These are phyloP conservation scores for Apiotrichum sp. DNA, from an alignment of 1,284 basidiomycete species.

Conservation along the genomic window DNA sequence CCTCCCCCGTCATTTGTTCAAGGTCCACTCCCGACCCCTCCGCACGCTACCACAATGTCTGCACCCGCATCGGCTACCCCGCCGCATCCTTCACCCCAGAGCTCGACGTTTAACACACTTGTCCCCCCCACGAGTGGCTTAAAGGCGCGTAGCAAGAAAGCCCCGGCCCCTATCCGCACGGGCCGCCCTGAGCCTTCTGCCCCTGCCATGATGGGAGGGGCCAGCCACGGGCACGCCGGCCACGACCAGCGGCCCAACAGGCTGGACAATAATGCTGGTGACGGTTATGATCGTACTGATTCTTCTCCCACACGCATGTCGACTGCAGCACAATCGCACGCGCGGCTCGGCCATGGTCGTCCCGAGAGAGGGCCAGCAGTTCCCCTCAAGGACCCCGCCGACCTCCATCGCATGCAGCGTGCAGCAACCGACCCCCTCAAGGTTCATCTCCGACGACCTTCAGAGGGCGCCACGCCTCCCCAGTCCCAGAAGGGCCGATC, in stretches of 20 bases:
- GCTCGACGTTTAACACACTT: neutral
- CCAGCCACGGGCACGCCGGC: neutral
- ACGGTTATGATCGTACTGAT: neutral
- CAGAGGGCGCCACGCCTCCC: neutral
- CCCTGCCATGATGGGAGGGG: too few species aligned
- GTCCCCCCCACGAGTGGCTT: neutral
- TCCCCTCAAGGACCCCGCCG: constrained; percentile 20
- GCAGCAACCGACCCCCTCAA: constrained; percentile 2
- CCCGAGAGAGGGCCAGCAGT: constrained; percentile 14
- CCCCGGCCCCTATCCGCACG: constrained; percentile 13
- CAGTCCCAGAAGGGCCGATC: neutral
- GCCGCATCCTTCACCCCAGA: neutral
- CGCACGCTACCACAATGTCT: too few species aligned
- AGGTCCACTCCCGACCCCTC: constrained; percentile 5
- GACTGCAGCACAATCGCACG: neutral
- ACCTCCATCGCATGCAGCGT: constrained; percentile 1
- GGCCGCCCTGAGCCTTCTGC: constrained; percentile 1
- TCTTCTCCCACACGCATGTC: neutral
- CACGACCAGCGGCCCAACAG: neutral
- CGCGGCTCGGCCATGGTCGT: constrained; percentile 3
- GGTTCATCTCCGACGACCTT: neutral
- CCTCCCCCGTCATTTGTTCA: constrained; percentile 9
- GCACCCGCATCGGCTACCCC: neutral
- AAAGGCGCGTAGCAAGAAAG: constrained; percentile 4
- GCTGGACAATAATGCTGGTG: neutral